Percentiles rank a stretch among this genome's conserved stretches.
phyloP scores from a whole-genome alignment of 352 stramenopile species.

The Pythium rhizo-oryzae region DNA sequence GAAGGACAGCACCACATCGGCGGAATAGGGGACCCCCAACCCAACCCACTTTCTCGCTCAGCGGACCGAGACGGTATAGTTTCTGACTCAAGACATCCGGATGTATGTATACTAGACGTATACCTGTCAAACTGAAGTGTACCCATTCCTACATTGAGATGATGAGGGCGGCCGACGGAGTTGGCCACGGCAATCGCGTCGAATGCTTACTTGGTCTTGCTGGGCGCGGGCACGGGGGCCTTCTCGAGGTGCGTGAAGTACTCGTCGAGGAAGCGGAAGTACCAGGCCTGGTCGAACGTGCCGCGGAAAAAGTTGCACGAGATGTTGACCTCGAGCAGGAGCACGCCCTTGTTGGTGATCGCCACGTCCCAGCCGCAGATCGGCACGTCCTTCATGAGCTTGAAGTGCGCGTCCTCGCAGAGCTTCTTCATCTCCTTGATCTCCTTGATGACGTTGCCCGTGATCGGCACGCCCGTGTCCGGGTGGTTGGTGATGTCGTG shows the following conservation, averaged over 20 bases:
- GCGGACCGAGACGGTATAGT: too few species aligned
- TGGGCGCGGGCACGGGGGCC: constrained; percentile 42
- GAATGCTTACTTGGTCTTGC: constrained; percentile 44
- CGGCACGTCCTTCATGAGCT: constrained; percentile 92
- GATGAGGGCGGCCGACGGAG: too few species aligned
- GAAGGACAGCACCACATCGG: constrained; percentile 21
- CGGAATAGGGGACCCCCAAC: constrained; percentile 17
- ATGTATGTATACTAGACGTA: constrained; percentile 20
- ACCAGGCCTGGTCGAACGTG: constrained; percentile 87
- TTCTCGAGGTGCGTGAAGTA: constrained; percentile 83
- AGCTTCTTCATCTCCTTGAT: constrained; percentile 87
- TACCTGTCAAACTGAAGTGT: constrained; percentile 20
- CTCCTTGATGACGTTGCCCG: constrained; percentile 88
- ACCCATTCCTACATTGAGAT: too few species aligned
- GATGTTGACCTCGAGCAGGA: constrained; percentile 92
- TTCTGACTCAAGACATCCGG: constrained; percentile 7
- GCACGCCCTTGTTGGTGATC: constrained; percentile 89
- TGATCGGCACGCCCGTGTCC: constrained; percentile 87
- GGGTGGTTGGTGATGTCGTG: constrained; percentile 91
- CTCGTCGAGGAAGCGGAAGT: constrained; percentile 87
- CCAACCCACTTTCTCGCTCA: not conserved
- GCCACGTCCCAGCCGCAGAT: constrained; percentile 94
- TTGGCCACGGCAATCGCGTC: too few species aligned
- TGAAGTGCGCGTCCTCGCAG: constrained; percentile 84
- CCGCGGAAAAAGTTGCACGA: constrained; percentile 96